phyloP scores from a whole-genome alignment of 345 rosid genomes.

The Kandelia obovata region DNA sequence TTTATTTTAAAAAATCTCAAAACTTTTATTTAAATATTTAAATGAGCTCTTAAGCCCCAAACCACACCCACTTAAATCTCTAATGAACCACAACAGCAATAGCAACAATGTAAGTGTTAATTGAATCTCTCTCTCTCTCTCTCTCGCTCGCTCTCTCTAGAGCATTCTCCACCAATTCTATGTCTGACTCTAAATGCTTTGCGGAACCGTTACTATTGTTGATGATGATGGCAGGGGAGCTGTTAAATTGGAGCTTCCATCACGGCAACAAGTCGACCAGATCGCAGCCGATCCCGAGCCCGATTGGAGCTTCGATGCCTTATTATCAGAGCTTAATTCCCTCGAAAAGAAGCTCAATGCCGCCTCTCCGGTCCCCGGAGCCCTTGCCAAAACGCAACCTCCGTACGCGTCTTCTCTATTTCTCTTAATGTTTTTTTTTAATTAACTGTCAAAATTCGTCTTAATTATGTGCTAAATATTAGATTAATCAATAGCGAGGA shows the following conservation, averaged over 20 bases:
- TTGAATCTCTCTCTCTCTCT: too few species aligned
- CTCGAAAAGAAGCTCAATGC: conserved; percentile 58
- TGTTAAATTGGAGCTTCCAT: conserved; percentile 54
- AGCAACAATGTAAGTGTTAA: too few species aligned
- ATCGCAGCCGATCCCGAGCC: conserved; percentile 67
- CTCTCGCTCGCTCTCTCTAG: too few species aligned
- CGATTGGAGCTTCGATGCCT: conserved; percentile 60
- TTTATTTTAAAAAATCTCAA: too few species aligned
- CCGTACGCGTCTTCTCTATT: conserved; percentile 30
- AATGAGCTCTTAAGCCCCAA: too few species aligned
- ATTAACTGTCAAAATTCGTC: neutral
- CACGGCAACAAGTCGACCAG: conserved; percentile 52
- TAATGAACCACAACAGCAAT: too few species aligned
- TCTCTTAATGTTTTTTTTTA: neutral
- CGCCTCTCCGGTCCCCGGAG: conserved; percentile 37
- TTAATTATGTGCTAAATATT: neutral
- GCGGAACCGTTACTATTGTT: neutral
- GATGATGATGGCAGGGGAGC: conserved; percentile 44
- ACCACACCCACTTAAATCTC: too few species aligned
- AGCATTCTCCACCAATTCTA: too few species aligned
- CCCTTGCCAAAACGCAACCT: conserved; percentile 40
- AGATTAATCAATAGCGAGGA: too few species aligned
- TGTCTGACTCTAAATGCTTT: too few species aligned
- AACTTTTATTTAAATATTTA: too few species aligned
- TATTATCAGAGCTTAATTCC: conserved; percentile 58